A percentile compares a stretch with the other conserved stretches of the same genome.
phyloP scores from a whole-genome alignment of 805 yeast genomes.

The Myxozyma monticola region DNA sequence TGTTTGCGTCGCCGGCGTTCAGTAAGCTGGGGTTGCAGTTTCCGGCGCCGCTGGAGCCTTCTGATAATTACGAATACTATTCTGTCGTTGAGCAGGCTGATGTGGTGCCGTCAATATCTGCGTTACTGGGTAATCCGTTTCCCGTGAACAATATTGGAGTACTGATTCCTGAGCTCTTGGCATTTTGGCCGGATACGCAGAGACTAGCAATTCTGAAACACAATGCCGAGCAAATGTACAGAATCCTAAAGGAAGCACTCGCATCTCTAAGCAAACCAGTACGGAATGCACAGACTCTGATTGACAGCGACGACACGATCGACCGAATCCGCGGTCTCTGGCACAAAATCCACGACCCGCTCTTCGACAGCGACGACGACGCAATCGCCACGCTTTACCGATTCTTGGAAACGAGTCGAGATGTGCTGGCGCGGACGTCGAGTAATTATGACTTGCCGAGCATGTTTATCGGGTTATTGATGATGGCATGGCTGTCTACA shows the following conservation, averaged over 20 bases:
- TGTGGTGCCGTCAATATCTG: conserved; percentile 67
- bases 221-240: conserved; percentile 38
- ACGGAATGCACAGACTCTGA: not conserved
- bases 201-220: conserved; percentile 58
- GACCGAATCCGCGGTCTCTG: conserved; percentile 18
- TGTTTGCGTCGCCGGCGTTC: conserved; percentile 66
- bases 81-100: conserved; percentile 63
- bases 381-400: conserved; percentile 1
- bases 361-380: not conserved
- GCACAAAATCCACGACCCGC: conserved; percentile 6
- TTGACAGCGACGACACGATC: conserved; percentile 7
- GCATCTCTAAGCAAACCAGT: conserved; percentile 41
- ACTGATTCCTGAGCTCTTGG: conserved; percentile 56
- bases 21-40: conserved; percentile 30
- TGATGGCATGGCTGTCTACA: conserved; percentile 35
- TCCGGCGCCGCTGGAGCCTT: not conserved
- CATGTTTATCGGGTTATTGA: conserved; percentile 48
- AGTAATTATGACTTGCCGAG: conserved; percentile 67
- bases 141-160: conserved; percentile 77
- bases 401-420: conserved; percentile 33
- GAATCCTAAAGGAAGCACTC: conserved; percentile 33
- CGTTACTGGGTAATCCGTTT: conserved; percentile 61
- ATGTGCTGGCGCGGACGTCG: conserved; percentile 44
- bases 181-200: conserved; percentile 6
- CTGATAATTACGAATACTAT: conserved; percentile 50